Percentiles rank a stretch among this genome's conserved stretches.
Conservation (phyloP, 148 eudicot species). For the Heliamphora exappendiculata region DNA sequence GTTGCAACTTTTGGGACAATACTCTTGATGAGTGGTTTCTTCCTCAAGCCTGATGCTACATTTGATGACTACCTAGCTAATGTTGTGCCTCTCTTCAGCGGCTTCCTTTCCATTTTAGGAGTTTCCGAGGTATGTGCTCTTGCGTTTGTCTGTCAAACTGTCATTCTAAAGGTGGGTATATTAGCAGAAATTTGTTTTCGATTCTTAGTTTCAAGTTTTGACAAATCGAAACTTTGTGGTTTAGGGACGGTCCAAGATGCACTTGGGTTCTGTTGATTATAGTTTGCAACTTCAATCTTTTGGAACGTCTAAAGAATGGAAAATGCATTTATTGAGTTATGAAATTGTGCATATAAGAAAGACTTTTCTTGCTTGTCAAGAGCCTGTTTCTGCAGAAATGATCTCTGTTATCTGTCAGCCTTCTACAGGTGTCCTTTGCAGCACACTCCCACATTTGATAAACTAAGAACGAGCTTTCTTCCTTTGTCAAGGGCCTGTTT, state of each 20-base stretch:
- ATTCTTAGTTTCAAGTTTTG: background rate
- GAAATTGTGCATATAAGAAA: background rate
- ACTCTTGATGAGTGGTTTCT: conserved; percentile 89
- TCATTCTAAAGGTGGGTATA: background rate
- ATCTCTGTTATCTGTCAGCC: no score
- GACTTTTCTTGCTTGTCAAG: no score
- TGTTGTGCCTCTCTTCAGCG: conserved; percentile 89
- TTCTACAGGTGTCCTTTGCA: no score
- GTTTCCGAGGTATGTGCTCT: conserved; percentile 75
- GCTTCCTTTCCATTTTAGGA: conserved; percentile 82
- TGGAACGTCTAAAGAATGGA: background rate
- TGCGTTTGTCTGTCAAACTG: background rate
- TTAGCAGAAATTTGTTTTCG: background rate
- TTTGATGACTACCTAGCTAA: conserved; percentile 66
- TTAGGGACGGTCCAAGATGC: background rate
- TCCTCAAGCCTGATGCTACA: conserved; percentile 83
- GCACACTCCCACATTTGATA: no score
- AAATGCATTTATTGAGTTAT: background rate
- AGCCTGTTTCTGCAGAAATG: no score
- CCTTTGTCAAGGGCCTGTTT: no score
- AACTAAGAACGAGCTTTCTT: no score
- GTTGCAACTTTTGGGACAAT: conserved; percentile 89
- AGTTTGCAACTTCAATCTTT: background rate
- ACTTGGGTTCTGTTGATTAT: background rate
- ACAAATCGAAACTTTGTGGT: background rate